Evolutionary conservation across 768 basidiomycete genomes (phyloP).

Genomic region (Crassisporium funariophilum): DNA sequence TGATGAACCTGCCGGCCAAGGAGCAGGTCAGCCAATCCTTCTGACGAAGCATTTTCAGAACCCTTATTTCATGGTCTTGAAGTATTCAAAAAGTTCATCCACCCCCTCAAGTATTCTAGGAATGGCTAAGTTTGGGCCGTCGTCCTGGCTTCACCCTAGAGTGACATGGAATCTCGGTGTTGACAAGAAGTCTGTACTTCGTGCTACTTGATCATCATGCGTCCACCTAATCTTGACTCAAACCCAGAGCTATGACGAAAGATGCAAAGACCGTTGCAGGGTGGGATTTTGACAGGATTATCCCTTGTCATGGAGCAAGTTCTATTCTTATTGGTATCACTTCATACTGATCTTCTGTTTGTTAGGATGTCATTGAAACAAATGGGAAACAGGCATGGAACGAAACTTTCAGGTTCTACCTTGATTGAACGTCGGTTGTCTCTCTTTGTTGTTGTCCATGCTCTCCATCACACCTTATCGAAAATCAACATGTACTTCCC

Average conservation of each 20-base stretch:
- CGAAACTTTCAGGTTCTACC: constrained; percentile 38
- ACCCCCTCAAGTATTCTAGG: constrained; percentile 22
- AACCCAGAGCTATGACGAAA: constrained; percentile 53
- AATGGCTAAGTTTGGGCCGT: constrained; percentile 36
- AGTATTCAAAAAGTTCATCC: constrained; percentile 45
- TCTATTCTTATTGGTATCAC: background rate
- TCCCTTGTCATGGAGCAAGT: constrained; percentile 66
- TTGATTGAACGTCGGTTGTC: constrained; percentile 14
- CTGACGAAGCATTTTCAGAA: background rate
- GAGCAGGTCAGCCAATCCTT: constrained; percentile 61
- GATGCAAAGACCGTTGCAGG: constrained; percentile 64
- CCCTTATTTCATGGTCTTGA: constrained; percentile 1
- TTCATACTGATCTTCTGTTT: constrained; percentile 5
- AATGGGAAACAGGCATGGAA: constrained; percentile 60
- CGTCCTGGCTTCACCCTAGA: constrained; percentile 35
- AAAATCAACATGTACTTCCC: no score
- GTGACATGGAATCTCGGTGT: constrained; percentile 35
- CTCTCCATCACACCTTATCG: background rate
- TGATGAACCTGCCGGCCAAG: constrained; percentile 78
- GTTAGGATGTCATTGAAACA: constrained; percentile 61
- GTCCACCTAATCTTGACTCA: background rate
- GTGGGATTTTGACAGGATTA: constrained; percentile 78
- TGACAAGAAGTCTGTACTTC: constrained; percentile 41
- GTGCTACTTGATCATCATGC: background rate
- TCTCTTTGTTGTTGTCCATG: background rate